Conservation (phyloP, 768 basidiomycete genomes). For the Sporobolomyces phaffii region DNA sequence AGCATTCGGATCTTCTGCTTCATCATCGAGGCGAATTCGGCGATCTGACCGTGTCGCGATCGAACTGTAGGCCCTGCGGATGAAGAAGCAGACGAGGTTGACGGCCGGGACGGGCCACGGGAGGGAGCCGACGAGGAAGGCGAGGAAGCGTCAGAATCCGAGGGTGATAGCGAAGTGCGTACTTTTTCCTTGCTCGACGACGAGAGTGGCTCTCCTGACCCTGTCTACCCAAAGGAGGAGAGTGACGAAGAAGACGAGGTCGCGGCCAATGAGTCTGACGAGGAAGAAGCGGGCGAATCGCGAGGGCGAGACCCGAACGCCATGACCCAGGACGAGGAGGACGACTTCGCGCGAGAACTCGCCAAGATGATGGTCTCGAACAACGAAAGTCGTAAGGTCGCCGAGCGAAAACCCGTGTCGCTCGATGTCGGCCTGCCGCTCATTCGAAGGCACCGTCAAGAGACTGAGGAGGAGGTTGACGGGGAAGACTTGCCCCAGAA, state of each 20-base stretch:
- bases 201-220: background rate
- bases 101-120: constrained; percentile 9
- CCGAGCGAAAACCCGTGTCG: constrained; percentile 56
- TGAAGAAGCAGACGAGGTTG: constrained; percentile 39
- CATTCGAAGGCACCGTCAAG: constrained; percentile 2
- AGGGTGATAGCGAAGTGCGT: constrained; percentile 28
- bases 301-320: constrained; percentile 39
- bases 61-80: constrained; percentile 28
- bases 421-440: constrained; percentile 35
- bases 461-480: constrained; percentile 40
- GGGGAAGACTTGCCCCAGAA: constrained; percentile 15
- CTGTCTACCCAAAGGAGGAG: background rate
- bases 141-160: constrained; percentile 20
- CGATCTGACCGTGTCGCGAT: no score
- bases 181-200: background rate
- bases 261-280: constrained; percentile 9
- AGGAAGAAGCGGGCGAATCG: constrained; percentile 13
- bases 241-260: constrained; percentile 53
- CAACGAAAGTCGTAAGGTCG: constrained; percentile 68
- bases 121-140: constrained; percentile 36
- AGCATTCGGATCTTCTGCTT: no score
- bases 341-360: constrained; percentile 89
- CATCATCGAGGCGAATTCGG: no score
- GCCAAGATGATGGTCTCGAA: constrained; percentile 84
- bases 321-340: constrained; percentile 53